These are phyloP conservation scores for Ulota crispa DNA, from an alignment of 225 moss, liverwort and hornwort species.

Conservation along the genomic window DNA sequence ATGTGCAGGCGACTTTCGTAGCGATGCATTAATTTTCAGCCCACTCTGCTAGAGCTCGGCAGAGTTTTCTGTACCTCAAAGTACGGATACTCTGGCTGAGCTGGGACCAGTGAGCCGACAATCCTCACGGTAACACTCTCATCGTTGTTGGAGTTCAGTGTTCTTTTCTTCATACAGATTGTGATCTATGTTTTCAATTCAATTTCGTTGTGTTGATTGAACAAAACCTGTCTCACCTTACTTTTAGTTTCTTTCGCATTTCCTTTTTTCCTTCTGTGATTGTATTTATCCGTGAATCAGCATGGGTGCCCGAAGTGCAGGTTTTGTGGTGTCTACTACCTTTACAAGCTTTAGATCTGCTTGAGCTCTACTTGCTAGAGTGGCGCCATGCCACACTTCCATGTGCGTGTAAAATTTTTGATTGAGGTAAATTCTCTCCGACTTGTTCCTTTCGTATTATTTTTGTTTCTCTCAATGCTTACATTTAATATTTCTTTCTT, in stretches of 20 bases:
- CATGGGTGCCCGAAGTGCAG: background rate
- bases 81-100: background rate
- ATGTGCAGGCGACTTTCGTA: background rate
- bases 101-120: background rate
- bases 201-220: background rate
- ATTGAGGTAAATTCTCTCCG: background rate
- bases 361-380: background rate
- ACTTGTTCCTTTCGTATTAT: background rate
- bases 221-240: background rate
- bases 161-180: background rate
- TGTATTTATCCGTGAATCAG: background rate
- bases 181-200: background rate
- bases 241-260: background rate
- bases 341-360: constrained; percentile 7
- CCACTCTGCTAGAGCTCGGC: background rate
- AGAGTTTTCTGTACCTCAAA: background rate
- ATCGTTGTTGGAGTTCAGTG: background rate
- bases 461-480: background rate
- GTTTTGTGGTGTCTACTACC: background rate
- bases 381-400: background rate
- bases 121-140: background rate
- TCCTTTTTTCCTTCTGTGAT: background rate
- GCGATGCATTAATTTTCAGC: background rate
- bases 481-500: background rate
- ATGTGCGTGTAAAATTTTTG: background rate